Evolutionary conservation across 2,329 filamentous ascomycete species (phyloP), one percentile per base, ranked within the genome.

Genomic region (Lecanicillium sp.): DNA sequence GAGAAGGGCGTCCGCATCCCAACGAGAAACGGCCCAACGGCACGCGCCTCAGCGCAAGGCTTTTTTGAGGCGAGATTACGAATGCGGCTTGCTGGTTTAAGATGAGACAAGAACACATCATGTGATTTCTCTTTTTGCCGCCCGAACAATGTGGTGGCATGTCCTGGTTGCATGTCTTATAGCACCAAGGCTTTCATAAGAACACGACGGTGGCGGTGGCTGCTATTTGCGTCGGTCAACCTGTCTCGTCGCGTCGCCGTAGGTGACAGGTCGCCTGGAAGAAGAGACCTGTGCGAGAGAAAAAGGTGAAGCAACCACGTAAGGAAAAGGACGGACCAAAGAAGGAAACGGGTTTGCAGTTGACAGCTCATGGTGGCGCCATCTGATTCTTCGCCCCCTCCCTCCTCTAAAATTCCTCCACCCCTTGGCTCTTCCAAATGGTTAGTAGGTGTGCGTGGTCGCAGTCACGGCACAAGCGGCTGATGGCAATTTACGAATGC

Each of bases 61-160:
- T n/a, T 41, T 24, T 30, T 24, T 15, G 20, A 43, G 20, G 19
- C 12, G n/a, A 37, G 23, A n/a, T 20, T 33, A 33, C 29, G 40
- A 43, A 43, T 36, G 33, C 19, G 17, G 24, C 19, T n/a, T 7
- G 4, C n/a, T 14, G 3, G 27, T 19, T 40, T 29, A 44, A 44
- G 27, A 21, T 49, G 48, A 49, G 40, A 49, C 48, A 32, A 15
- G 12, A 44, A 40, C 3, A 0, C 40, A 40, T 49, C 48, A 49
- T 49, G 41, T 49, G 48, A 49, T 38, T 40, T 5, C 20, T 19
- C 20, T n/a, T 15, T 43, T 21, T 19, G 7, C 20, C 15, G n/a
- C 12, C 20, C 29, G 29, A 20, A 20, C 20, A 21, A 27, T n/a
- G n/a, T 10, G 21, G n/a, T n/a, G n/a, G n/a, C n/a, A n/a, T n/a